These are phyloP conservation scores for Thermomucor indicae-seudaticae DNA, from an alignment of 371 early-diverging fungal species.

Conservation along the genomic window DNA sequence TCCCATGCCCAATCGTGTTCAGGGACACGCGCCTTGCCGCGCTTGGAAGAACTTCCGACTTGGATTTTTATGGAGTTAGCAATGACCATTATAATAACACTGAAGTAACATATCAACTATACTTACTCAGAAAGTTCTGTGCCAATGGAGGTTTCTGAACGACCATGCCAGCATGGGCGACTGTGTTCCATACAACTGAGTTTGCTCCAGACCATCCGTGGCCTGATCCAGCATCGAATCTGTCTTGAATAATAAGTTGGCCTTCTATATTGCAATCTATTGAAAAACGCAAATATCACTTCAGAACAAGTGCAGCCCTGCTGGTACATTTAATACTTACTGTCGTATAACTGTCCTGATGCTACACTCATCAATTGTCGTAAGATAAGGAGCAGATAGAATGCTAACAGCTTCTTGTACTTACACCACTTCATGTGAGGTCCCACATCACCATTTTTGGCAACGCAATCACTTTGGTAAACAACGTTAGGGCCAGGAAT, in stretches of 20 bases:
- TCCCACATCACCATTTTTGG: constrained; percentile 32
- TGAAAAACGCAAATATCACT: background rate
- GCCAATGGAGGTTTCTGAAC: constrained; percentile 35
- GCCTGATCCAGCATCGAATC: constrained; percentile 38
- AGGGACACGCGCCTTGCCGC: constrained; percentile 27
- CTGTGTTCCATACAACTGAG: constrained; percentile 48
- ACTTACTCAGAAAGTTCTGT: constrained; percentile 46
- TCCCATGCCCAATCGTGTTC: constrained; percentile 39
- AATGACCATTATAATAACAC: too few relatives aligned
- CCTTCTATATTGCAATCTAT: constrained; percentile 33
- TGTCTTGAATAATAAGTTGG: constrained; percentile 27
- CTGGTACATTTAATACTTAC: constrained; percentile 10
- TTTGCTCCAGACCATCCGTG: constrained; percentile 50
- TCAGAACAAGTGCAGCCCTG: background rate
- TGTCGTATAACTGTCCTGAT: constrained; percentile 31
- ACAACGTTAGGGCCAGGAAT: constrained; percentile 49
- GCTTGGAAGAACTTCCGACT: constrained; percentile 28
- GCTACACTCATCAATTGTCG: constrained; percentile 8
- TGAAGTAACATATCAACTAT: background rate
- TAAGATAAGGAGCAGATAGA: background rate
- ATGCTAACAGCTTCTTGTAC: background rate
- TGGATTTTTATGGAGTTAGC: background rate
- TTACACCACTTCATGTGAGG: constrained; percentile 53
- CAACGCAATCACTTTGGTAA: constrained; percentile 20
- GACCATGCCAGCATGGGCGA: constrained; percentile 40